Base-by-base conservation (phyloP, 441 rosid genomes). In the Pelargonium fulgidum region DNA sequence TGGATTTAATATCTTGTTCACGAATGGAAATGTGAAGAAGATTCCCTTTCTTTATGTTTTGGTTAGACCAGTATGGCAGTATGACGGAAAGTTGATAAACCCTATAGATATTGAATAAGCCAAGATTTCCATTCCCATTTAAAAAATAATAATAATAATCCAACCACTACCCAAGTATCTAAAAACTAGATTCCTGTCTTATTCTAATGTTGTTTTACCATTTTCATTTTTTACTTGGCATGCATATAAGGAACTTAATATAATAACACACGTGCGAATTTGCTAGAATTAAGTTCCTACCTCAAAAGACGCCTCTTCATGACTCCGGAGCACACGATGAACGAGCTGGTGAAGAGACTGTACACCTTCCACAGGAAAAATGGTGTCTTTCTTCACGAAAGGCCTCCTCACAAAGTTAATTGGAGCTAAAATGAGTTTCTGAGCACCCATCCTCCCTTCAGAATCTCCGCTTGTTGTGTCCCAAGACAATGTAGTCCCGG, bases 221-320 rank as follows among this genome's bases (percentile, higher is more conserved):
- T 50, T 50, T 50, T 50, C 17, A 6, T 50, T 50, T 17, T 50
- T 50, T 50, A 50, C 58, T 45, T 50, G 6, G 33, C 6, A 50
- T 50, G 16, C 58, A 13, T 50, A 12, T 17, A n/a, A n/a, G 16
- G 16, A 13, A 50, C 16, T 50, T n/a, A 3, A 50, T 13, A 13
- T n/a, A 50, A n/a, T 50, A 50, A n/a, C 58, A 50, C 4, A 11
- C 11, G 6, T 12, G 58, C 1, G 14, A 12, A 50, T 50, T 50
- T 50, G 58, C 17, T 50, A 14, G 58, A 17, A n/a, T 50, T 3
- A 50, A 50, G 63, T 68, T 67, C 69, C 19, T 83, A 91, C 99
- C 99, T 93, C 84, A 61, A 93, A 78, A 79, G 92, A 82, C 66
- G 83, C 88, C 80, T 93, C 96, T 80, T 93, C 97, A 13, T 87